Percentiles rank a stretch among this genome's conserved stretches.
Conservation (phyloP, 2,329 filamentous ascomycete species). For the Colletotrichum lentis region DNA sequence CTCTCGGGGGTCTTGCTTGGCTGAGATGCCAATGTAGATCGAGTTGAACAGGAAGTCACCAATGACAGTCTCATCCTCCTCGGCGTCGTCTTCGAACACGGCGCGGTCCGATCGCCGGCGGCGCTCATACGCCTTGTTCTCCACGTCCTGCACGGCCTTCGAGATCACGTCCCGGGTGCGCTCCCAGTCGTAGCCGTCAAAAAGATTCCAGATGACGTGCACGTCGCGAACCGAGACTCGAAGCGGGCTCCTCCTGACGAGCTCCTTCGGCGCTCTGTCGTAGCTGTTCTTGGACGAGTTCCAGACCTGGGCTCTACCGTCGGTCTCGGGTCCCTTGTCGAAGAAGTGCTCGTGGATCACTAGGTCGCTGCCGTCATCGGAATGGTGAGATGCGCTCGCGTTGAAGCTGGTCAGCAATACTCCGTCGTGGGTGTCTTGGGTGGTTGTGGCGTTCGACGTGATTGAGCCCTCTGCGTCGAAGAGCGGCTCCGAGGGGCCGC, state of each 20-base stretch:
- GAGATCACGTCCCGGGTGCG: constrained; percentile 85
- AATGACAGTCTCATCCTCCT: constrained; percentile 85
- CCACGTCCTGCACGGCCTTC: constrained; percentile 87
- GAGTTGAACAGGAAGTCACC: constrained; percentile 98
- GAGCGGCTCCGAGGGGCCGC: constrained; percentile 54
- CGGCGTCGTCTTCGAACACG: constrained; percentile 69
- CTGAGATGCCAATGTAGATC: constrained; percentile 93
- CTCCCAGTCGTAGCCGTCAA: constrained; percentile 97
- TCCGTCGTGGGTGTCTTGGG: constrained; percentile 55
- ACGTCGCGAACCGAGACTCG: constrained; percentile 83
- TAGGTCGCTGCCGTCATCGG: constrained; percentile 68
- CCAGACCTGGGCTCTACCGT: constrained; percentile 79
- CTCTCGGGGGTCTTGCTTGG: constrained; percentile 84
- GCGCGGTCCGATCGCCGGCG: constrained; percentile 65
- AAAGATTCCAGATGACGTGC: constrained; percentile 96
- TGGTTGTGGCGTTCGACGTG: constrained; percentile 51
- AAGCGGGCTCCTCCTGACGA: constrained; percentile 73
- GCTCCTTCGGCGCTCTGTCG: constrained; percentile 68
- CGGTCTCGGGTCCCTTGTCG: constrained; percentile 65
- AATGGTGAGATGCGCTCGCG: constrained; percentile 47
- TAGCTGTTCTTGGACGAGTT: constrained; percentile 80
- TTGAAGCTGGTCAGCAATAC: constrained; percentile 54
- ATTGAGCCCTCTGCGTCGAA: constrained; percentile 56
- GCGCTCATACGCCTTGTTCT: constrained; percentile 81
- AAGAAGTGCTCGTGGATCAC: constrained; percentile 84